phyloP scores from a whole-genome alignment of 164 flowering plant species.

The Akebia trifoliata region DNA sequence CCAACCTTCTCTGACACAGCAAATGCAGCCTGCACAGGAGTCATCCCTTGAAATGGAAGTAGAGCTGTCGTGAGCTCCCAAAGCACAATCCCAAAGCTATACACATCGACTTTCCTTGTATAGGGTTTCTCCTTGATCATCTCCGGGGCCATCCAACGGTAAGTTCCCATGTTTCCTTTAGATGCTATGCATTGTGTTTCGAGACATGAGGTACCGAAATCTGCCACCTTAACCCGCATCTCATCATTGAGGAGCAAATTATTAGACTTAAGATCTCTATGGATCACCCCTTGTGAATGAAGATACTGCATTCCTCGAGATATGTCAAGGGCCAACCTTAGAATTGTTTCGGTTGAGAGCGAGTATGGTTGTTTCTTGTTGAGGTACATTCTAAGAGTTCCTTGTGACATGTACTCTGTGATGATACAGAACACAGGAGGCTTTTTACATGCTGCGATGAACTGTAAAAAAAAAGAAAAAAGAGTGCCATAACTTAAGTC shows the following conservation, averaged over 20 bases:
- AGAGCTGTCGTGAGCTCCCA: constrained; percentile 89
- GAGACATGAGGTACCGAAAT: constrained; percentile 89
- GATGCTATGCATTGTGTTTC: constrained; percentile 70
- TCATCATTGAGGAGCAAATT: constrained; percentile 87
- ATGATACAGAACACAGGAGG: constrained; percentile 92
- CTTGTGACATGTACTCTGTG: constrained; percentile 96
- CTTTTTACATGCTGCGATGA: constrained; percentile 89
- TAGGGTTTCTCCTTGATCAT: constrained; percentile 90
- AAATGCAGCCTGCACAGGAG: constrained; percentile 96
- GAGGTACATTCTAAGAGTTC: constrained; percentile 84
- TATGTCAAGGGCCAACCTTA: constrained; percentile 88
- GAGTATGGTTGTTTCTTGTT: constrained; percentile 93
- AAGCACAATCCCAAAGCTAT: constrained; percentile 88
- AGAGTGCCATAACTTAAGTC: neutral
- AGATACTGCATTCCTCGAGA: constrained; percentile 94
- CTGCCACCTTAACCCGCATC: constrained; percentile 90
- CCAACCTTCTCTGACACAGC: constrained; percentile 97
- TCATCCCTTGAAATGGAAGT: constrained; percentile 96
- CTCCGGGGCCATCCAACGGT: constrained; percentile 99
- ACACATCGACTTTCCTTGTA: constrained; percentile 88
- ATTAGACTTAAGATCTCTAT: constrained; percentile 84
- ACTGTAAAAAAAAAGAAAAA: constrained; percentile 43
- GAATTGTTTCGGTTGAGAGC: constrained; percentile 68
- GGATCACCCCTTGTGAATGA: constrained; percentile 93
- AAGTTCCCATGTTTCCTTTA: constrained; percentile 89